Base-by-base conservation (phyloP, 495 filamentous ascomycete genomes). In the Daldinia concentrica region DNA sequence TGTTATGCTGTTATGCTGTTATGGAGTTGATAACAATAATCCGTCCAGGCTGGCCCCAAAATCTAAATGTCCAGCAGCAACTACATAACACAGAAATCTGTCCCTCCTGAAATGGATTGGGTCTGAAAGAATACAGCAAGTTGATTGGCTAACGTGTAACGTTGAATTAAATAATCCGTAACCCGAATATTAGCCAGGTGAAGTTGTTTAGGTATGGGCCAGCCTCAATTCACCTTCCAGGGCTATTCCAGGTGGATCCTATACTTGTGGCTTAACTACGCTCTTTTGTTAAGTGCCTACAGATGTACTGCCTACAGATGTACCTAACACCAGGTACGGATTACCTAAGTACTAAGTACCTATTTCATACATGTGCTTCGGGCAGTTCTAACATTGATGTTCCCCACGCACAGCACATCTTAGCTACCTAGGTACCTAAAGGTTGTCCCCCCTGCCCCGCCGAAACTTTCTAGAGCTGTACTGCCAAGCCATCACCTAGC, bases 371-470 rank as follows among this genome's bases (percentile, higher is more conserved):
- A 34, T 34, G 32, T 34, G 32, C 32, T 34, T 34, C 32, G n/a
- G n/a, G n/a, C 2, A 34, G 9, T 34, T 32, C 30, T 8, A 32
- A 9, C 30, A 32, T 9, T 14, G 14, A 36, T 4, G 34, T 24
- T 48, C 43, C 43, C 43, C 43, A 48, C 43, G 19, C 17, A 45
- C 41, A 45, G n/a, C n/a, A 24, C 22, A 8, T 51, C 3, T 11
- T 50, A 52, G 50, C 50, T 54, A n/a, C n/a, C n/a, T n/a, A n/a
- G n/a, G n/a, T n/a, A n/a, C n/a, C n/a, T n/a, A n/a, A n/a, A n/a
- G n/a, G 12, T 4, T 6, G n/a, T n/a, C n/a, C n/a, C 27, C 50
- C 24, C 60, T 89, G 86, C 82, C 88, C 67, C 79, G 79, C 48
- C 79, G 82, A 75, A 86, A 83, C 56, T 55, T 69, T 62, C 55